Conservation (phyloP, 2,329 filamentous ascomycete genomes). For the Cladosporium sp. region DNA sequence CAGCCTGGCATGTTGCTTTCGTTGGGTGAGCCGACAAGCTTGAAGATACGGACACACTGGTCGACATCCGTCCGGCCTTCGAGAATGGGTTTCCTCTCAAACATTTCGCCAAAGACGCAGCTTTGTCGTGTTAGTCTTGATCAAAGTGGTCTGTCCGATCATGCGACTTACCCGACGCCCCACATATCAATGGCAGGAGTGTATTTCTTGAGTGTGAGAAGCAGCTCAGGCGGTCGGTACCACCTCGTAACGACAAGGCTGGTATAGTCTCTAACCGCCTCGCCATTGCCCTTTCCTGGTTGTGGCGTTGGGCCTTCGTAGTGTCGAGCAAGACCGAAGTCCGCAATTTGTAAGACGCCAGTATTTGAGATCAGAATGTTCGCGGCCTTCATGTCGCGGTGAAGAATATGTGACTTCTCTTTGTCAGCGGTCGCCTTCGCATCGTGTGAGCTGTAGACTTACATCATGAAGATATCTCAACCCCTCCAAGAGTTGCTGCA, state of each 20-base stretch:
- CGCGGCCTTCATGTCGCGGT: constrained; percentile 98
- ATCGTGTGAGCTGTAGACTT: constrained; percentile 17
- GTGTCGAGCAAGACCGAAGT: constrained; percentile 89
- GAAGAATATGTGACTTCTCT: constrained; percentile 63
- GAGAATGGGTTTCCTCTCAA: constrained; percentile 85
- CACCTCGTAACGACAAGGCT: constrained; percentile 94
- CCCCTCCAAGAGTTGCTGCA: constrained; percentile 86
- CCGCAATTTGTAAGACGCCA: constrained; percentile 90
- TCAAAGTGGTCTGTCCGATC: neutral
- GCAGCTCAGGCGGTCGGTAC: constrained; percentile 90
- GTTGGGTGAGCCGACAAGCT: constrained; percentile 81
- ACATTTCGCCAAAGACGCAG: constrained; percentile 97
- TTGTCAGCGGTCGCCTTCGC: neutral
- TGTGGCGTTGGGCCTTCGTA: constrained; percentile 81
- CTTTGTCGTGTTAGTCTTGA: constrained; percentile 40
- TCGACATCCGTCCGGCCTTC: constrained; percentile 82
- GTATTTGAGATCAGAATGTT: constrained; percentile 94
- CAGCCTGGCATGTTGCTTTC: constrained; percentile 92
- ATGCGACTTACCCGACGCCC: constrained; percentile 69
- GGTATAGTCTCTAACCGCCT: constrained; percentile 85
- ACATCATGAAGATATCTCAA: constrained; percentile 81
- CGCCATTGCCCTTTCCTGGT: constrained; percentile 71
- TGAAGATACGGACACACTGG: constrained; percentile 90
- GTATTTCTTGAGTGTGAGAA: constrained; percentile 81
- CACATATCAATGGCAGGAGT: constrained; percentile 98